These are phyloP conservation scores for Neurospora intermedia DNA, from an alignment of 495 filamentous ascomycete species.

Conservation along the genomic window DNA sequence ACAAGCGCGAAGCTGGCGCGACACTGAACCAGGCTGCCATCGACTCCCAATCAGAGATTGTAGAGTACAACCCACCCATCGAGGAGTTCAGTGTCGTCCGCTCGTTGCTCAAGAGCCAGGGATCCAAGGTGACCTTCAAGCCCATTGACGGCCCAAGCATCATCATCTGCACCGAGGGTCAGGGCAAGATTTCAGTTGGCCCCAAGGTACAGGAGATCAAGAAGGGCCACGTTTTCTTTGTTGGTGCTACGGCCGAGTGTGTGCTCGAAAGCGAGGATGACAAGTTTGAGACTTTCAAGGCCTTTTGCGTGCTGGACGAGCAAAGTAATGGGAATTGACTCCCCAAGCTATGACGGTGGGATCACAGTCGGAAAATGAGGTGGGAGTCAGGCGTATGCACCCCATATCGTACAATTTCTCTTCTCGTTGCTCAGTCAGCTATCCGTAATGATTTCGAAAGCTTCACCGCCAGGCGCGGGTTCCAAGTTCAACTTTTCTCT, in stretches of 20 bases:
- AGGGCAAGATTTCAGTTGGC: constrained; percentile 75
- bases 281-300: constrained; percentile 81
- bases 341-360: background rate
- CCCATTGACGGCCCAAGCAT: constrained; percentile 82
- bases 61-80: constrained; percentile 89
- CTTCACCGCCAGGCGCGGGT: background rate
- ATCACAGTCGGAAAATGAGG: background rate
- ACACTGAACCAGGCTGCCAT: constrained; percentile 71
- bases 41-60: constrained; percentile 53
- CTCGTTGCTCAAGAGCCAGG: constrained; percentile 56
- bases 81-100: constrained; percentile 91
- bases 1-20: constrained; percentile 44
- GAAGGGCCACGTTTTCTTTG: constrained; percentile 78
- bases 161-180: constrained; percentile 75
- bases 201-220: constrained; percentile 53
- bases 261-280: constrained; percentile 60
- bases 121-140: constrained; percentile 78
- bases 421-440: background rate
- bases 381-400: background rate
- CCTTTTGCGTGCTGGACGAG: constrained; percentile 75
- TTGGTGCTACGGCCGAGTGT: constrained; percentile 81
- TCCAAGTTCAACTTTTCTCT: background rate
- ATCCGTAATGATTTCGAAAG: background rate
- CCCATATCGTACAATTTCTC: background rate
- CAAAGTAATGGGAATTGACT: constrained; percentile 17